Base-by-base conservation (phyloP, 371 early-diverging fungal species). In the Coemansia sp. region DNA sequence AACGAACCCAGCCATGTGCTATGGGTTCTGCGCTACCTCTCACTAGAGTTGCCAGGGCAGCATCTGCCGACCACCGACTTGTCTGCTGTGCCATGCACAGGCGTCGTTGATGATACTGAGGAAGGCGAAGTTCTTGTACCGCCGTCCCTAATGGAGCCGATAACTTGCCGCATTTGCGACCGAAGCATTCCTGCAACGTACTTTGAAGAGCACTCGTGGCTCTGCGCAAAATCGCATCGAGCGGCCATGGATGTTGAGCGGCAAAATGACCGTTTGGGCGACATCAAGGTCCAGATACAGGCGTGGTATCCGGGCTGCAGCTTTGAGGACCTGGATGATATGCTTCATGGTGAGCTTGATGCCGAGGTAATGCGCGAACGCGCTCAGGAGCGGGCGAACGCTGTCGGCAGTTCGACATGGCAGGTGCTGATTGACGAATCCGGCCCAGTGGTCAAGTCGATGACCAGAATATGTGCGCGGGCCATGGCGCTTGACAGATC, bases 1-100 rank as follows among this genome's bases (percentile, higher is more conserved):
- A 83, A 81, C 16, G 81, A 84, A 32, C 88, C 92, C 0, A 83
- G 87, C 49, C 90, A 90, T 67, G 88, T 91, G 0, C 85, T 95
- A 79, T 94, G 93, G 94, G 90, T 93, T 5, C 60, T 78, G 34
- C 72, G 64, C n/a, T 63, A 59, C 51, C 45, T 67, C 32, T 55
- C 60, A 3, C 7, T 48, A 11, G 48, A 48, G 31, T 45, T 26
- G 26, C 26, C 26, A 26, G 26, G 26, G 26, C 26, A 26, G 26
- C 26, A 26, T 26, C 26, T 26, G 26, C 26, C 16, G 0, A 32
- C 35, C 35, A 6, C 31, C 34, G 16, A 54, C 39, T 47, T 66
- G 30, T 54, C 55, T 10, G 5, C 41, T 13, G 43, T 20, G 13
- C 54, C 11, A 0, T 34, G 9, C 36, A 10, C 49, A 16, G 38